Percentiles rank a stretch among this genome's conserved stretches.
Evolutionary conservation across 129 eudicot genomes (phyloP).

Genomic region (Artemisia annua): DNA sequence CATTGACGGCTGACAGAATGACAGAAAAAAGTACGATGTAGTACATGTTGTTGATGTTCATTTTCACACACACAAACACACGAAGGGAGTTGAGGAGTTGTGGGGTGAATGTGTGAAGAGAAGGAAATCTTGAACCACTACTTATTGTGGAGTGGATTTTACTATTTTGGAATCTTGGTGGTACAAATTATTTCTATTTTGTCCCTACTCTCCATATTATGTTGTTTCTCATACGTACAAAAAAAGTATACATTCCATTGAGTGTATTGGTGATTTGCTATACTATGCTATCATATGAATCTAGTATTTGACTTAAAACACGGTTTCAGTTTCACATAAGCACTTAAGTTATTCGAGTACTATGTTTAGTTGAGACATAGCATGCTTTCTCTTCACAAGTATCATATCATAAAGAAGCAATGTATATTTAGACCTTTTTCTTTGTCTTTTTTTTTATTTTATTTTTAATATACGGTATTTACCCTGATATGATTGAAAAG

Average conservation of each 20-base stretch:
- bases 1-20: slow-evolving; percentile 27
- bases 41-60: slow-evolving; percentile 25
- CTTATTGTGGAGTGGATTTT: slow-evolving; percentile 36
- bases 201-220: no score
- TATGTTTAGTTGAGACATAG: not conserved
- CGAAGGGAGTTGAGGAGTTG: slow-evolving; percentile 14
- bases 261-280: no score
- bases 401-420: no score
- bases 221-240: no score
- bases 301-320: no score
- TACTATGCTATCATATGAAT: no score
- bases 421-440: no score
- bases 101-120: slow-evolving; percentile 30
- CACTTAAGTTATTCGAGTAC: no score
- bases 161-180: not conserved
- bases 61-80: slow-evolving; percentile 13
- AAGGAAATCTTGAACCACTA: slow-evolving; percentile 31
- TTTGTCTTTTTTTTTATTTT: no score
- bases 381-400: slow-evolving; percentile 8
- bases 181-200: not conserved
- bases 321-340: no score
- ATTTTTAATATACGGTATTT: no score
- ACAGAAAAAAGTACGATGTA: slow-evolving; percentile 14
- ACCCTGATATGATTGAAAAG: not conserved
- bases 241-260: no score